Evolutionary conservation across 75 land plant genomes (phyloP).

Genomic region (Pinus albicaulis): DNA sequence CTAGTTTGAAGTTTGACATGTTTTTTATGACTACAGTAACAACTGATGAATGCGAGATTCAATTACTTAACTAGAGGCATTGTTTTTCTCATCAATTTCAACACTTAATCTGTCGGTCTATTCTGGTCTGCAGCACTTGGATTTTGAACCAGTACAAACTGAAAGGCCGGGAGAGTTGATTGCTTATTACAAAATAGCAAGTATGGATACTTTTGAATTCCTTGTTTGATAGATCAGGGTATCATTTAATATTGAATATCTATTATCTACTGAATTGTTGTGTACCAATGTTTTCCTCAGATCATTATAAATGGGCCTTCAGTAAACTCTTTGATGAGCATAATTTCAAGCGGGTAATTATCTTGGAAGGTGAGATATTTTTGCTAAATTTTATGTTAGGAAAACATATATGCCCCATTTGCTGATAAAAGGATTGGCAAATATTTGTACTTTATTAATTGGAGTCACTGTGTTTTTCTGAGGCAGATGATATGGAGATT

Average conservation of each 20-base stretch:
- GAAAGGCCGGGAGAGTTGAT: conserved; percentile 92
- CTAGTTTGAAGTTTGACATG: neutral
- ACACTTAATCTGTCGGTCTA: neutral
- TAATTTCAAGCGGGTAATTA: conserved; percentile 80
- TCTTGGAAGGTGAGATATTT: conserved; percentile 79
- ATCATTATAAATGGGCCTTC: conserved; percentile 98
- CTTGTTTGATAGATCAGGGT: neutral
- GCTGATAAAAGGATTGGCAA: neutral
- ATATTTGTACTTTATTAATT: conserved; percentile 1
- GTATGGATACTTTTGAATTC: conserved; percentile 19
- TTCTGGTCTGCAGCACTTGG: conserved; percentile 69
- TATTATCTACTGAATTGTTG: neutral
- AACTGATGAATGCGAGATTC: neutral
- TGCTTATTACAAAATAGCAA: conserved; percentile 98
- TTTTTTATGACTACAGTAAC: neutral
- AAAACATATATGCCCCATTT: neutral
- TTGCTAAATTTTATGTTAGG: neutral
- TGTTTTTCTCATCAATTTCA: neutral
- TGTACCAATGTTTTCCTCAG: conserved; percentile 27
- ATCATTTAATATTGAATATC: neutral
- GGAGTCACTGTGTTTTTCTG: conserved; percentile 7
- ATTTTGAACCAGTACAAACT: conserved; percentile 64
- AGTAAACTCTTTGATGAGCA: conserved; percentile 75
- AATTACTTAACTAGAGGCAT: neutral
- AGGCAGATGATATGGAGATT: conserved; percentile 99